These are phyloP conservation scores for Dovyalis caffra DNA, from an alignment of 345 rosid species.

Conservation along the genomic window DNA sequence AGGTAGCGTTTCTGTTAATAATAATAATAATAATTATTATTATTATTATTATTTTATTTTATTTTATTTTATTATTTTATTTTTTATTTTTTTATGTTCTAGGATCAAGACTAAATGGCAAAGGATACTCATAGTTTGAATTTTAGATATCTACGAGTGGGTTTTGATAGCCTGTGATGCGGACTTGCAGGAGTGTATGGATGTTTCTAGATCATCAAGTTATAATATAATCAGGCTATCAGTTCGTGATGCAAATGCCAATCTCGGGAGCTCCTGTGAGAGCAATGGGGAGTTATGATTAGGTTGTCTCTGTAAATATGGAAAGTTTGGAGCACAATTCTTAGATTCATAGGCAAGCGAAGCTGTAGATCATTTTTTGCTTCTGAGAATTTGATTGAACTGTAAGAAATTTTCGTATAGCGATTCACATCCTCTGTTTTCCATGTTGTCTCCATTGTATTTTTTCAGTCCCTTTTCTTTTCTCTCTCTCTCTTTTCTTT, in stretches of 20 bases:
- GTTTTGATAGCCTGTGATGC: conserved; percentile 78
- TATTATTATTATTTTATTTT: too few relatives aligned
- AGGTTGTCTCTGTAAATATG: conserved; percentile 18
- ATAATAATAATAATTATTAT: too few relatives aligned
- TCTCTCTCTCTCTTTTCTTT: too few relatives aligned
- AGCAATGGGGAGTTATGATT: conserved; percentile 59
- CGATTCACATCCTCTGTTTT: too few relatives aligned
- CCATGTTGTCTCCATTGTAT: too few relatives aligned
- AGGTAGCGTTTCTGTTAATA: too few relatives aligned
- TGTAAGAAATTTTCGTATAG: conserved; percentile 15
- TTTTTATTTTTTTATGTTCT: too few relatives aligned
- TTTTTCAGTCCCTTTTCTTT: too few relatives aligned
- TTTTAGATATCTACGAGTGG: too few relatives aligned
- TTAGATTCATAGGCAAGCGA: conserved; percentile 19
- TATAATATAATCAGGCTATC: conserved; percentile 58
- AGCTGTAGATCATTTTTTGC: conserved; percentile 23
- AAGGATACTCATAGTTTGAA: too few relatives aligned
- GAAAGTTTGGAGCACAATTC: conserved; percentile 21
- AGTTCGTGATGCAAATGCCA: conserved; percentile 58
- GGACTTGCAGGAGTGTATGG: conserved; percentile 79
- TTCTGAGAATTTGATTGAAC: conserved; percentile 13
- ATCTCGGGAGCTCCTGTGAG: conserved; percentile 87
- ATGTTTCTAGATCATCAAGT: conserved; percentile 61
- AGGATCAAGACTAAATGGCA: too few relatives aligned
- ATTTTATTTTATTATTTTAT: too few relatives aligned